Conservation (phyloP, 768 basidiomycete species). For the Tricholoma sp. region DNA sequence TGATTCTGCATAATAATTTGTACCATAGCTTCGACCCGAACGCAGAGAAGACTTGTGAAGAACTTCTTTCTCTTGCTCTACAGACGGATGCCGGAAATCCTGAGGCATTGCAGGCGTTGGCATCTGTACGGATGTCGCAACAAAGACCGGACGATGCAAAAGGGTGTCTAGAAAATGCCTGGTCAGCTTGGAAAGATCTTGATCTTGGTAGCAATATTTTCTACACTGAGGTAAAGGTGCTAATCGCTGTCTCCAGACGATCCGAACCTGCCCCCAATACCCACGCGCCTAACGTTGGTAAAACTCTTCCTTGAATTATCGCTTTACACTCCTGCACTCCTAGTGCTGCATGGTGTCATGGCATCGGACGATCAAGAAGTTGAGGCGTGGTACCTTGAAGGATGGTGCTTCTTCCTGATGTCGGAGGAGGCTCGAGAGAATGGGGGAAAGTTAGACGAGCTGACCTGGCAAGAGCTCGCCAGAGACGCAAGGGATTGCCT, state of each 20-base stretch:
- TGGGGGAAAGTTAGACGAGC: conserved; percentile 42
- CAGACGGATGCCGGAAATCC: conserved; percentile 67
- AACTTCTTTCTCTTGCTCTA: conserved; percentile 67
- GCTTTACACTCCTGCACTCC: conserved; percentile 64
- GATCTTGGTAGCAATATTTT: conserved; percentile 35
- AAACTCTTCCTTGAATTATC: conserved; percentile 77
- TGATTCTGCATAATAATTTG: not conserved
- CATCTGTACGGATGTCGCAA: conserved; percentile 88
- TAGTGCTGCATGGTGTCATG: conserved; percentile 75
- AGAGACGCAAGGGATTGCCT: conserved; percentile 76
- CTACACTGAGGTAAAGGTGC: not conserved
- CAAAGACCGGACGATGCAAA: conserved; percentile 79
- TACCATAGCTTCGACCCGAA: conserved; percentile 65
- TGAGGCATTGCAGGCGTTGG: conserved; percentile 75
- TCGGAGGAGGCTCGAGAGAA: conserved; percentile 63
- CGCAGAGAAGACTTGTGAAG: conserved; percentile 79
- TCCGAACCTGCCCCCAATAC: conserved; percentile 62
- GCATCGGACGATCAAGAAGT: conserved; percentile 80
- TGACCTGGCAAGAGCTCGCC: conserved; percentile 75
- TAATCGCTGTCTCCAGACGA: conserved; percentile 42
- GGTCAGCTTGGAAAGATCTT: conserved; percentile 65
- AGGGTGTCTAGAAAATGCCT: conserved; percentile 59
- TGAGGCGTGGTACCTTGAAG: conserved; percentile 92
- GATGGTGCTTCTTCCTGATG: conserved; percentile 89
- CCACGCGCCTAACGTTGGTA: conserved; percentile 67